Base-by-base conservation (phyloP, 768 basidiomycete species). In the Coprinopsis strossmayeri region DNA sequence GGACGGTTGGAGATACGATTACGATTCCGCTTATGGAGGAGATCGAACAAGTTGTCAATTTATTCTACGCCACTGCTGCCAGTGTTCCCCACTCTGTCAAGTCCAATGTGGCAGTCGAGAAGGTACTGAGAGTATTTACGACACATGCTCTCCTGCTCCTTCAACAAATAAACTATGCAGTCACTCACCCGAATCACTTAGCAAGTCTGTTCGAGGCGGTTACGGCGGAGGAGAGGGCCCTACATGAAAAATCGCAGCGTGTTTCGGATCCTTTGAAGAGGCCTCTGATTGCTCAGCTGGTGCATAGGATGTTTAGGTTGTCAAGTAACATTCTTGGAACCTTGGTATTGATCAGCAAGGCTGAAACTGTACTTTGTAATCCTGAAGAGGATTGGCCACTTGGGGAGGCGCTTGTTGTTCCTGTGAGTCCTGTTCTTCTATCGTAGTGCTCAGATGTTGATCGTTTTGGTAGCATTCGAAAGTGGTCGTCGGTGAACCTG, bases 151-250 rank as follows among this genome's bases (percentile, higher is more conserved):
- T 93, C 17, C 70, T 80, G 26, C 77, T 95, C 21, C 71, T 96
- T 1, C 91, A 92, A 59, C 87, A 92, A 54, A 66, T 96, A 53
- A 93, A 92, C 63, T 92, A 93, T 55, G 87, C 90, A 0, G 73
- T 95, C 40, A 85, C 90, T 0, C 93, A 97, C 63, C 93, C 93
- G 5, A 88, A 93, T 58, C 85, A 92, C 57, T 75, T 96, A 11
- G 81, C 85, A 1, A 84, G 83, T 54, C 70, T 90, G 23, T 71
- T 94, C 55, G 90, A 94, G 50, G 84, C 91, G 4, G 73, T 88
- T 12, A 85, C 86, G 0, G 61, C 75, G 1, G 90, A 91, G 10
- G 93, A 95, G 56, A 77, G 85, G 5, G 65, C 65, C 0, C 71
- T 72, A 42, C 70, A 89, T 41, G 87, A 92, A 57, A 82, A 81